Evolutionary conservation across 163 green algal genomes (phyloP), one percentile per base, ranked within the genome.

Genomic region (Scenedesmus sp.): DNA sequence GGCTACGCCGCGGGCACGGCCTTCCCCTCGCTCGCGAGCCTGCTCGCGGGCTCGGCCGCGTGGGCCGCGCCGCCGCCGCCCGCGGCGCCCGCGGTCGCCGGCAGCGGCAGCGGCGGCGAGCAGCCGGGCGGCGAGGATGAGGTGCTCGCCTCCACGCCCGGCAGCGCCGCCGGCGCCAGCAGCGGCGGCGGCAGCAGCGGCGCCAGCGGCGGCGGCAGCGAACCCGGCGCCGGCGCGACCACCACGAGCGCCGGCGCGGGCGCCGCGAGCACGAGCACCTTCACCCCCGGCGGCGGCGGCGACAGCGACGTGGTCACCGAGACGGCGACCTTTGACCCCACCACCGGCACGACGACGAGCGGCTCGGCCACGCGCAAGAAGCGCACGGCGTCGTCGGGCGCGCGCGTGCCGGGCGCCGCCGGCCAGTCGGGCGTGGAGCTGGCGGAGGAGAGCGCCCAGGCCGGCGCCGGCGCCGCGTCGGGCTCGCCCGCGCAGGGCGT

Each of bases 261-360:
- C 31, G 47, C 20, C 33, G 39, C 39, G 39, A 10, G 39, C n/a
- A 48, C n/a, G 29, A 42, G 5, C 24, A 69, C 28, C 28, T 51
- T 31, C 29, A 69, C 33, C 60, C 29, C 47, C 5, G 22, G 24
- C 53, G 45, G 58, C 58, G 17, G 13, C 4, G 58, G 26, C 42
- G 58, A 10, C 31, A 31, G 45, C 29, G 58, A 31, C 58, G 45
- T 36, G 17, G 58, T 66, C 17, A 26, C 58, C 28, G 58, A 66
- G 33, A 66, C 58, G n/a, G 58, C 42, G 17, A 44, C 29, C 26
- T 66, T 66, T 26, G 58, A 66, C 58, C 58, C 58, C 58, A 66
- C 58, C n/a, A 48, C 29, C 58, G 26, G 42, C 58, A 66, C 29
- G 29, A 18, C 29, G 15, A 48, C 2, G 29, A 6, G 42, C 58